Base-by-base conservation (phyloP, 345 rosid species). In the Balakata baccata region DNA sequence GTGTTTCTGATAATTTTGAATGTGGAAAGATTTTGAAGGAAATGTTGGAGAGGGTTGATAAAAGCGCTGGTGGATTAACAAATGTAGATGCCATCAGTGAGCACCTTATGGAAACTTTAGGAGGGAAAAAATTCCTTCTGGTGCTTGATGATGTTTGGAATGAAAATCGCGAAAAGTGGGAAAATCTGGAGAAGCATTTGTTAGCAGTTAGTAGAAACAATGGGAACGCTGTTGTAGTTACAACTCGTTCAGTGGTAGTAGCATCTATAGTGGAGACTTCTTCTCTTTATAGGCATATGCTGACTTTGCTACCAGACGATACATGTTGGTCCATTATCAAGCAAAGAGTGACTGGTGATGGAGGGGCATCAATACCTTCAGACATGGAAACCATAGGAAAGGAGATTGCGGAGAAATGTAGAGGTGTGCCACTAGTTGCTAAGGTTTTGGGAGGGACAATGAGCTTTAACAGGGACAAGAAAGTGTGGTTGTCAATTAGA, bases 71-170 rank as follows among this genome's bases (percentile, higher is more conserved):
- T 53, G 75, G 49, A 10, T 10, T 74, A 0, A 18, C 0, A 10
- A 65, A 18, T 5, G 25, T 0, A 0, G 10, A 79, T 79, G 11
- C 59, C 1, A 11, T 71, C 22, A 14, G 67, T 0, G 1, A 13
- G 17, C 59, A 38, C 2, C 70, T 51, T 6, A 6, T 8, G 12
- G 6, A 51, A n/a, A 16, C 59, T 17, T 46, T 77, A 46, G 38
- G 7, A 11, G 61, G 41, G 0, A 73, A 77, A 13, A 66, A 20
- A 12, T 70, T 20, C 22, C 51, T 80, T 61, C 71, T 76, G 0
- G 68, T 64, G 0, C 77, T 80, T 10, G 82, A 79, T 64, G 75
- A 79, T 43, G 75, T 77, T 38, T 81, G 81, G 81, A 62, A 64
- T 64, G 62, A 41, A 34, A 47, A 39, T 13, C 66, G 23, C 12